Evolutionary conservation across 1,284 basidiomycete species (phyloP).

Genomic region (Kwoniella shivajii): DNA sequence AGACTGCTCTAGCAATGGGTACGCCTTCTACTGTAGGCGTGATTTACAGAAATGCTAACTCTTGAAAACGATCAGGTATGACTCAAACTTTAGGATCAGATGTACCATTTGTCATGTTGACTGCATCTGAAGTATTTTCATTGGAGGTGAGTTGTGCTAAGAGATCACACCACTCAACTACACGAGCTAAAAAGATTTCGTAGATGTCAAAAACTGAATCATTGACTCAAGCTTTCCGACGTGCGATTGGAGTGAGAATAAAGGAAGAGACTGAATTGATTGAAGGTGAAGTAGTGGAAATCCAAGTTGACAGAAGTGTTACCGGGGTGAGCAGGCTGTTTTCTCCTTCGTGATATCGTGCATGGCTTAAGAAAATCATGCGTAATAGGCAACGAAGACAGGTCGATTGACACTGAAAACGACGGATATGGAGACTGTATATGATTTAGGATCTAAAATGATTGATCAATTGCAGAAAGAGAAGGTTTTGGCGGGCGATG

Average conservation of each 20-base stretch:
- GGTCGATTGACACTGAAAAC: constrained; percentile 98
- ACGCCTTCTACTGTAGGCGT: constrained; percentile 24
- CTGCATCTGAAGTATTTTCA: constrained; percentile 95
- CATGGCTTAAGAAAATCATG: background rate
- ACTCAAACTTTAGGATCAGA: constrained; percentile 90
- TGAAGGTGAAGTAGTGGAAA: constrained; percentile 97
- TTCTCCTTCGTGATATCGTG: background rate
- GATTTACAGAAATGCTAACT: constrained; percentile 13
- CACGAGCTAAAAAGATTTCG: too few relatives aligned
- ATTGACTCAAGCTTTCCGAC: constrained; percentile 90
- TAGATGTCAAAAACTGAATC: constrained; percentile 98
- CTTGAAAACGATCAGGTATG: constrained; percentile 71
- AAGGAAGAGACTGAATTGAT: constrained; percentile 98
- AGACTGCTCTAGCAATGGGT: constrained; percentile 97
- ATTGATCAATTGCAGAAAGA: constrained; percentile 96
- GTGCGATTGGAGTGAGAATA: constrained; percentile 94
- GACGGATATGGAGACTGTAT: constrained; percentile 99
- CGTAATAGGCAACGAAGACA: constrained; percentile 85
- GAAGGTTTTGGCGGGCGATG: constrained; percentile 94
- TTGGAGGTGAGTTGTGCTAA: constrained; percentile 61
- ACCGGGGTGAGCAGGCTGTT: constrained; percentile 68
- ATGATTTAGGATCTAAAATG: constrained; percentile 99
- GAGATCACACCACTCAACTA: too few relatives aligned
- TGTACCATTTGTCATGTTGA: constrained; percentile 96
- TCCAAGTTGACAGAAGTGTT: constrained; percentile 94